A percentile compares a stretch with the other conserved stretches of the same genome.
phyloP scores from a whole-genome alignment of 2,329 filamentous ascomycete species.

The Trichophyton schoenleinii region DNA sequence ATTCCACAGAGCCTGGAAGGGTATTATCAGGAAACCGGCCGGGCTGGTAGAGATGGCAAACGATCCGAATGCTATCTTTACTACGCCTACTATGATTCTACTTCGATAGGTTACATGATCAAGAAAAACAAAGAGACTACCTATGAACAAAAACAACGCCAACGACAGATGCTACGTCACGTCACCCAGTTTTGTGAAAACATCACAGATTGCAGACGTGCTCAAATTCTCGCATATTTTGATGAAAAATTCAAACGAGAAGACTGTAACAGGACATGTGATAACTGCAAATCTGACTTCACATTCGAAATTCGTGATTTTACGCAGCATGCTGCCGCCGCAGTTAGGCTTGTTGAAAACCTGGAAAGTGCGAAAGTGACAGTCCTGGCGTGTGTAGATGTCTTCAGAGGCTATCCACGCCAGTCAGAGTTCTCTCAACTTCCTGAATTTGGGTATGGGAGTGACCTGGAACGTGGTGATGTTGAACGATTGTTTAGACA shows the following conservation, averaged over 20 bases:
- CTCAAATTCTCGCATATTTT: constrained; percentile 87
- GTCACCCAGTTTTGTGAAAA: constrained; percentile 88
- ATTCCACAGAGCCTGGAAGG: constrained; percentile 92
- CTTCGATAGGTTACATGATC: constrained; percentile 66
- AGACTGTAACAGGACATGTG: constrained; percentile 64
- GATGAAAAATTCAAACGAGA: constrained; percentile 64
- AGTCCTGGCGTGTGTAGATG: constrained; percentile 67
- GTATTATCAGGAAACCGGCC: constrained; percentile 95
- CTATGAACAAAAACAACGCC: constrained; percentile 67
- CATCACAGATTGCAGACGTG: constrained; percentile 69
- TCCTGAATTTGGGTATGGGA: constrained; percentile 55
- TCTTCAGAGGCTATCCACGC: constrained; percentile 59
- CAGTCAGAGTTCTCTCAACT: constrained; percentile 37
- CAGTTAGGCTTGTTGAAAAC: constrained; percentile 53
- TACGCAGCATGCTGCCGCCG: constrained; percentile 58
- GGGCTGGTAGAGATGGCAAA: constrained; percentile 82
- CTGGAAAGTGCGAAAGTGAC: constrained; percentile 41
- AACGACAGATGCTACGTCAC: constrained; percentile 70
- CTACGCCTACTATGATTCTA: constrained; percentile 69
- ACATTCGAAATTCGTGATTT: constrained; percentile 65
- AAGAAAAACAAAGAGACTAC: constrained; percentile 59
- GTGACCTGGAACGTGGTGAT: constrained; percentile 58
- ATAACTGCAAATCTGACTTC: constrained; percentile 70
- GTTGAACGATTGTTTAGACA: constrained; percentile 73
- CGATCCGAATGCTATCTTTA: constrained; percentile 81